Conservation (phyloP, 106 monocot species). For the Platanthera zijinensis region DNA sequence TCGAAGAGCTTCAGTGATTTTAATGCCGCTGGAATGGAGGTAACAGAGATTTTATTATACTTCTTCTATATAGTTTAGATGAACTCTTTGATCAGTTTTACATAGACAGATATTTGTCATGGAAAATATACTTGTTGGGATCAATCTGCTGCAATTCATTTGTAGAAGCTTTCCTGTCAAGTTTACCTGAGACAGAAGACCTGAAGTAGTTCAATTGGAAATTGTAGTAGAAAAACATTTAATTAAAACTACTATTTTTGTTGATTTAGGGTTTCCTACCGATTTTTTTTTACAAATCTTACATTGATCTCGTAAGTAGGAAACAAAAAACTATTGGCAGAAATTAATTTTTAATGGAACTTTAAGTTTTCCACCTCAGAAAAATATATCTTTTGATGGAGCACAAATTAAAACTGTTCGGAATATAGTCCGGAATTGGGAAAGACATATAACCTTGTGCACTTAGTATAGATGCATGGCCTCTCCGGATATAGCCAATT, state of each 20-base stretch:
- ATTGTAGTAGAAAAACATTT: not conserved
- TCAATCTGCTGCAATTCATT: slow-evolving; percentile 29
- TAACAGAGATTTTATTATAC: not conserved
- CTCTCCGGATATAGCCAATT: too few relatives aligned
- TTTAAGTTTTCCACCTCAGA: not conserved
- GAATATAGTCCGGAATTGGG: too few relatives aligned
- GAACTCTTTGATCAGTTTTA: not conserved
- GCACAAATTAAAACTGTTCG: too few relatives aligned
- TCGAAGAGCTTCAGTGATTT: slow-evolving; percentile 43
- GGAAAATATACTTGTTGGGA: slow-evolving; percentile 17
- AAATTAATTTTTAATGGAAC: not conserved
- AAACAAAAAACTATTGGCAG: not conserved
- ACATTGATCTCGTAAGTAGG: not conserved
- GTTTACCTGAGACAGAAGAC: not conserved
- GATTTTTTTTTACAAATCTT: not conserved
- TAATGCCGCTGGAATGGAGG: slow-evolving; percentile 27
- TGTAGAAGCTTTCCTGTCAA: slow-evolving; percentile 10
- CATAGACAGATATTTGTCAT: not conserved
- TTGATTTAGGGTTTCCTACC: not conserved
- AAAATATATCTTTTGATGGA: too few relatives aligned
- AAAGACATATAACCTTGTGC: too few relatives aligned
- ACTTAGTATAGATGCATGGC: too few relatives aligned
- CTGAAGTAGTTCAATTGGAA: not conserved
- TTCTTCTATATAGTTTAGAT: not conserved
- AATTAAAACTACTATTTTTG: not conserved